Base-by-base conservation (phyloP, 129 eudicot species). In the Artemisia argyi region DNA sequence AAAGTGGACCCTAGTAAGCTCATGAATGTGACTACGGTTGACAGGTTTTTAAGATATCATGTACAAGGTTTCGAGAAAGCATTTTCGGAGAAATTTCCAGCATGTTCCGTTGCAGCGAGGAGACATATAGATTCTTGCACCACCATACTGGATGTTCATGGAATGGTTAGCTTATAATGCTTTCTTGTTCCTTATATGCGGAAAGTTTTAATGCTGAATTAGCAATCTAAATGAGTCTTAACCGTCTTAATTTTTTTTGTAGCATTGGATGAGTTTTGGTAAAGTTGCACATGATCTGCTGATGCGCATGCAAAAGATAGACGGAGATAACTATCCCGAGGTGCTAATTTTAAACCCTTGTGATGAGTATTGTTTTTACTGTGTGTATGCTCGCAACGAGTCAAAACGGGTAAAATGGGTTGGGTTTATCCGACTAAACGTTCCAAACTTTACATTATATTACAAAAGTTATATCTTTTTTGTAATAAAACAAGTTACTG, bases 191-290 rank as follows among this genome's bases (percentile, higher is more conserved):
- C 14, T 18, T 48, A 24, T 18, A 56, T 16, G 61, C 18, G 20
- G n/a, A 62, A 73, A 16, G 62, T 7, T 39, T 62, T 73, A 62
- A 51, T 30, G 24, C 53, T 73, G 24, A 42, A 11, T 51, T 7
- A 7, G 46, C n/a, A 18, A 16, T 46, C 12, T 66, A 4, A 68
- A 59, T 2, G 10, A 49, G 76, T 32, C 66, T 58, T 62, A 18
- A 30, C 12, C 17, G 6, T 68, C 11, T 67, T 9, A 7, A 39
- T 39, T 30, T 67, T 67, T 71, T 68, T 30, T 79, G 85, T 82
- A 89, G 98, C 86, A 90, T 57, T 93, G 98, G 98, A 85, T 89
- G 98, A 93, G 87, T 77, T 90, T 93, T 77, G 97, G 98, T 8
- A 93, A 89, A 82, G 86, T 84, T 55, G 98, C 97, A 17, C 96